A percentile compares a stretch with the other conserved stretches of the same genome.
Evolutionary conservation across 2,329 filamentous ascomycete genomes (phyloP).

Genomic region (Botrytis deweyae): DNA sequence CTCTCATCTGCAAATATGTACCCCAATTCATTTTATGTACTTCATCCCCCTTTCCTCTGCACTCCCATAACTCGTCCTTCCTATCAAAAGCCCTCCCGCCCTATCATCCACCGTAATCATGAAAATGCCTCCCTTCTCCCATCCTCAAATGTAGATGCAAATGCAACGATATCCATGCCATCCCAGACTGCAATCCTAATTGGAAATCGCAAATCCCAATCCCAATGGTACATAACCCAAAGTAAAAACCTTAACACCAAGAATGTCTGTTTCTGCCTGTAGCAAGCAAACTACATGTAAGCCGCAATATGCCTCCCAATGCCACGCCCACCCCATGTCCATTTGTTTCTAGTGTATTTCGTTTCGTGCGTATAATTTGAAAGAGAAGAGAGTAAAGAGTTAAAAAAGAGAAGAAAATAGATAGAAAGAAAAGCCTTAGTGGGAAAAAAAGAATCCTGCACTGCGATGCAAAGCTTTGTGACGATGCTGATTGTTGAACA

Average conservation of each 20-base stretch:
- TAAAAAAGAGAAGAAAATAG: neutral
- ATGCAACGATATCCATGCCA: neutral
- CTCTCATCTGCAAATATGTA: neutral
- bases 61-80: too few relatives aligned
- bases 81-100: neutral
- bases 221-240: conserved; percentile 1
- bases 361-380: conserved; percentile 9
- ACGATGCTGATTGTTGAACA: neutral
- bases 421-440: neutral
- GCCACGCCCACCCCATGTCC: neutral
- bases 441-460: too few relatives aligned
- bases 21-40: neutral
- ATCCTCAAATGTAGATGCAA: conserved; percentile 1
- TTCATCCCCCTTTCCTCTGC: neutral
- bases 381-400: neutral
- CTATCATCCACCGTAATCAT: neutral
- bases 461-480: neutral
- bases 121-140: neutral
- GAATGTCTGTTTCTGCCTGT: neutral
- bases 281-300: neutral
- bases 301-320: conserved; percentile 3
- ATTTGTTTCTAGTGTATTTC: conserved; percentile 6
- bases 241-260: conserved; percentile 1
- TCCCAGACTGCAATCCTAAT: neutral
- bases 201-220: neutral